phyloP scores from a whole-genome alignment of 1,284 basidiomycete genomes.

The Bjerkandera adusta region DNA sequence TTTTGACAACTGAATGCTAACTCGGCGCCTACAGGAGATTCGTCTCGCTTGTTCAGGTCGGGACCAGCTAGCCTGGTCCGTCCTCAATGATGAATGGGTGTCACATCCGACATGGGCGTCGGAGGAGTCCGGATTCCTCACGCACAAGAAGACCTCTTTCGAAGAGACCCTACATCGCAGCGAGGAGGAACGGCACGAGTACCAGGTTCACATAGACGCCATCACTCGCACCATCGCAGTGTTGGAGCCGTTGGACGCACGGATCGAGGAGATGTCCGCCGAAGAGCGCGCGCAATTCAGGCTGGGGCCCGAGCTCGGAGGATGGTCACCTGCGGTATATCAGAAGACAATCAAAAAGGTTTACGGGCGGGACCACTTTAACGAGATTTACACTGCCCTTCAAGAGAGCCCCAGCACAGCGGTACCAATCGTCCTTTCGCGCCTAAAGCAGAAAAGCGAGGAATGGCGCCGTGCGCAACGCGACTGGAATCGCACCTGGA shows the following conservation, averaged over 20 bases:
- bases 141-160: conserved; percentile 96
- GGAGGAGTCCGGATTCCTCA: conserved; percentile 90
- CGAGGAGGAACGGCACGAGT: conserved; percentile 98
- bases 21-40: conserved; percentile 63
- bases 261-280: conserved; percentile 87
- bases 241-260: conserved; percentile 85
- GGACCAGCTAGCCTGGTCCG: conserved; percentile 93
- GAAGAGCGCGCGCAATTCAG: conserved; percentile 87
- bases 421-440: conserved; percentile 88
- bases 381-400: conserved; percentile 87
- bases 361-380: conserved; percentile 82
- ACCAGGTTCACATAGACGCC: conserved; percentile 95
- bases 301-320: conserved; percentile 88
- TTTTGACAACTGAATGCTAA: neutral
- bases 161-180: conserved; percentile 96
- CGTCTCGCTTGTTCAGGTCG: conserved; percentile 91
- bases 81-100: conserved; percentile 96
- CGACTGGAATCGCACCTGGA: conserved; percentile 97
- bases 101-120: conserved; percentile 98
- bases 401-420: conserved; percentile 92
- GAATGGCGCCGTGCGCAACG: conserved; percentile 95
- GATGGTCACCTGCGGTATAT: conserved; percentile 86
- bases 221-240: conserved; percentile 90
- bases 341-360: conserved; percentile 94
- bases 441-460: conserved; percentile 94